Percentiles rank a stretch among this genome's conserved stretches.
phyloP scores from a whole-genome alignment of 306 rosid genomes.

The Bauhinia variegata region DNA sequence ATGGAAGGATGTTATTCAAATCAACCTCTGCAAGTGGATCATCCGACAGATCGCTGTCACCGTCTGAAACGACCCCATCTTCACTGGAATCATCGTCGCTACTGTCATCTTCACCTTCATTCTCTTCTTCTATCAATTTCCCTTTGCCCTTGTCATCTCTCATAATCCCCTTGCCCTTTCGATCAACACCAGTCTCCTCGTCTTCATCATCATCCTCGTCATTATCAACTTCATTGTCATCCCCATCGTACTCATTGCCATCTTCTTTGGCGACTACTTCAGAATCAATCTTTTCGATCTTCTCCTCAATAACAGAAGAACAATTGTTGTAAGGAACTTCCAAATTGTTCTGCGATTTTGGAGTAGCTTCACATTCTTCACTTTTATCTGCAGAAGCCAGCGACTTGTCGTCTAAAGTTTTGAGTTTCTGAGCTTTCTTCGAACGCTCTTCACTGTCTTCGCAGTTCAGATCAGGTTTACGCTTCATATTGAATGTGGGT shows the following conservation, averaged over 20 bases:
- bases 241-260: neutral
- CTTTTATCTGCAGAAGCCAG: constrained; percentile 1
- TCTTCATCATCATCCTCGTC: constrained; percentile 46
- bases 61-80: constrained; percentile 58
- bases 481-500: constrained; percentile 62
- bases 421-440: constrained; percentile 56
- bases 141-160: constrained; percentile 84
- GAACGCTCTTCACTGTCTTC: constrained; percentile 47
- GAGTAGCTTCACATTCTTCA: constrained; percentile 9
- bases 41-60: constrained; percentile 78
- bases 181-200: constrained; percentile 51
- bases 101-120: constrained; percentile 36
- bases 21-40: constrained; percentile 89
- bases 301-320: constrained; percentile 32
- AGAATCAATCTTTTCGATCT: constrained; percentile 25
- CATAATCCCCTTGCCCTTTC: constrained; percentile 74
- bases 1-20: constrained; percentile 90
- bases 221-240: constrained; percentile 1
- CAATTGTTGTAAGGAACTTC: constrained; percentile 26
- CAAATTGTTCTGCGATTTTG: constrained; percentile 13
- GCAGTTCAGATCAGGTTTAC: constrained; percentile 51
- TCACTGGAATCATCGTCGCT: constrained; percentile 43
- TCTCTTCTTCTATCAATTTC: constrained; percentile 66
- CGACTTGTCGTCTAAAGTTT: constrained; percentile 27
- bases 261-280: constrained; percentile 30